These are phyloP conservation scores for Monosporascus sp. DNA, from an alignment of 2,329 filamentous ascomycete genomes.

Conservation along the genomic window DNA sequence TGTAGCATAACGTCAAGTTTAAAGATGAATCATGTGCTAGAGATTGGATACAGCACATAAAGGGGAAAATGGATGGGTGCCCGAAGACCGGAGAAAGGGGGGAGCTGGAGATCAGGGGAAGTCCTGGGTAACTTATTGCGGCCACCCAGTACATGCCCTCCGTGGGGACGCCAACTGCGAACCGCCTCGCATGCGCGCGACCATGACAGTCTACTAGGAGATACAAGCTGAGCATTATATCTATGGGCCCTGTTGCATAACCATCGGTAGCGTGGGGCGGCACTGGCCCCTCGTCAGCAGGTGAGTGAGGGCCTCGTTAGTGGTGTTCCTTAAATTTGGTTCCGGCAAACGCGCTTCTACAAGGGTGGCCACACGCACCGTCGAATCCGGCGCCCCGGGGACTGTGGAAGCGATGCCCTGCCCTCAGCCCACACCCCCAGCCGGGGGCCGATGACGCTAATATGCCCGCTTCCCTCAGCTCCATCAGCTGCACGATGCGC, in stretches of 20 bases:
- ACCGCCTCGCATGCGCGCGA: constrained; percentile 6
- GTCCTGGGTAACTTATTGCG: not conserved
- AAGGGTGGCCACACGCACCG: constrained; percentile 9
- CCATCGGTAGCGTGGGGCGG: constrained; percentile 4
- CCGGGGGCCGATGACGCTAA: constrained; percentile 6
- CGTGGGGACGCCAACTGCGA: constrained; percentile 12
- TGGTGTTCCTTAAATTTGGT: constrained; percentile 6
- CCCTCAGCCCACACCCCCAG: constrained; percentile 4
- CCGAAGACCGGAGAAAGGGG: not conserved
- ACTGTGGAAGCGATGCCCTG: constrained; percentile 5
- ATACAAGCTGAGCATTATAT: constrained; percentile 4
- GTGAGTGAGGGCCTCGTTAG: constrained; percentile 8
- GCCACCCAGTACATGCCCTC: constrained; percentile 15
- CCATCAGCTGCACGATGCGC: constrained; percentile 13
- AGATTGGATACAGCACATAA: not conserved
- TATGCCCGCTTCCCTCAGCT: constrained; percentile 11
- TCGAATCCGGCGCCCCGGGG: constrained; percentile 3
- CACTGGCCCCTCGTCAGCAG: constrained; percentile 8
- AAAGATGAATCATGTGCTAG: not conserved
- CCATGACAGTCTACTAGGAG: constrained; percentile 6
- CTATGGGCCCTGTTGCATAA: constrained; percentile 7
- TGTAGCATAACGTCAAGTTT: not conserved
- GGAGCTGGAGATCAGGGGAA: too few species aligned
- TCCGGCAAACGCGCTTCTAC: constrained; percentile 14
- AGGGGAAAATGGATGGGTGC: not conserved